Evolutionary conservation across 106 monocot genomes (phyloP).

Genomic region (Vanilla planifolia): DNA sequence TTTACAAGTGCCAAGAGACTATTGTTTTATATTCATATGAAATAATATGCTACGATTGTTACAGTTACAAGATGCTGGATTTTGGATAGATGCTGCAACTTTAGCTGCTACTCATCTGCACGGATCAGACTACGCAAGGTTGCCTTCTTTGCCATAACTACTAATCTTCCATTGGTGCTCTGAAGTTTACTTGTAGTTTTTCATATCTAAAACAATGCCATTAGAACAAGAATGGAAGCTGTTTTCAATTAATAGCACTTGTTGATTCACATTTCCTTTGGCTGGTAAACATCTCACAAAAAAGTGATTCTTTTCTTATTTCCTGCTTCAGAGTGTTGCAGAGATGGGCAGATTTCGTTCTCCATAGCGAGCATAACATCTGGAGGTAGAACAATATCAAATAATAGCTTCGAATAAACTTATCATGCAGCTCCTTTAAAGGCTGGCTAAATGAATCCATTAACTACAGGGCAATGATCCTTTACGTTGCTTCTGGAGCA

Average conservation of each 20-base stretch:
- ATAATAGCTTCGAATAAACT: background rate
- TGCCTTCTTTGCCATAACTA: background rate
- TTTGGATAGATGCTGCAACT: constrained; percentile 98
- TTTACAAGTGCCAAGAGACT: too few relatives aligned
- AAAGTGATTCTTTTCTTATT: background rate
- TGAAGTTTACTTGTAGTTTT: too few relatives aligned
- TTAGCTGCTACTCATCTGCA: constrained; percentile 96
- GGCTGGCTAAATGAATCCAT: background rate
- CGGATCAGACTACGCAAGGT: constrained; percentile 99
- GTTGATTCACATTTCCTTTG: background rate
- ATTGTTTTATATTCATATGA: too few relatives aligned
- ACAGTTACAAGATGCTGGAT: constrained; percentile 99
- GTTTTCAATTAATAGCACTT: background rate
- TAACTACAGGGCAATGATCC: constrained; percentile 61
- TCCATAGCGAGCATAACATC: constrained; percentile 74
- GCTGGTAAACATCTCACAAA: background rate
- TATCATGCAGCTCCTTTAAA: background rate
- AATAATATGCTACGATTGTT: too few relatives aligned
- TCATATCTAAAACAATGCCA: too few relatives aligned
- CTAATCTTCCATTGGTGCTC: too few relatives aligned
- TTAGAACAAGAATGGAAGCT: too few relatives aligned
- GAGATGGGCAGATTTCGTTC: constrained; percentile 85
- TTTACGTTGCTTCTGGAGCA: constrained; percentile 92
- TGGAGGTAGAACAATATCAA: constrained; percentile 60
- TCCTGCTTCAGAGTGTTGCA: constrained; percentile 71